Percentiles rank a stretch among this genome's conserved stretches.
phyloP scores from a whole-genome alignment of 225 moss, liverwort and hornwort genomes.

The Pleurozium schreberi region DNA sequence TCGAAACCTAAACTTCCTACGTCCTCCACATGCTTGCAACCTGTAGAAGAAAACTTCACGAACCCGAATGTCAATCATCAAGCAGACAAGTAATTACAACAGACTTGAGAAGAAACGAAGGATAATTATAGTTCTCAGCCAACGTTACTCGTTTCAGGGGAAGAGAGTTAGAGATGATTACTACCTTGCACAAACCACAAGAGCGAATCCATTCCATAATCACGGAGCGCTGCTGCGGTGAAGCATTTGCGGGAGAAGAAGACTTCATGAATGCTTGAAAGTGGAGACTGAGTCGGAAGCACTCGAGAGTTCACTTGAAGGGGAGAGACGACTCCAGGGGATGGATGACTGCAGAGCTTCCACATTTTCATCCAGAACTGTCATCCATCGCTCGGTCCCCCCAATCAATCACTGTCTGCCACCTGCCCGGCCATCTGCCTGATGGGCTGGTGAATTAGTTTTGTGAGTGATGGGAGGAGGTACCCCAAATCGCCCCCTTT shows the following conservation, averaged over 20 bases:
- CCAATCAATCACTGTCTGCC: not conserved
- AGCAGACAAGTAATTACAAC: not conserved
- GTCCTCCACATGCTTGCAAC: not conserved
- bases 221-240: not conserved
- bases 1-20: not conserved
- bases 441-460: not conserved
- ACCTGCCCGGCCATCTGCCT: not conserved
- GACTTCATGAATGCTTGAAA: not conserved
- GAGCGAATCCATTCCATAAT: too few species aligned
- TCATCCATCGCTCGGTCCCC: not conserved
- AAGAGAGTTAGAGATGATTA: not conserved
- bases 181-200: not conserved
- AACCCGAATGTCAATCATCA: not conserved
- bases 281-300: too few species aligned
- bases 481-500: not conserved
- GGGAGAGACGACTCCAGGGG: not conserved
- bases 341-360: not conserved
- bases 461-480: not conserved
- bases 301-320: not conserved
- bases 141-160: not conserved
- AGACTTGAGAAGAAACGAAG: not conserved
- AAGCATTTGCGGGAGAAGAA: not conserved
- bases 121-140: too few species aligned
- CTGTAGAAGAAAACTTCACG: not conserved
- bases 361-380: not conserved